Percentiles rank a stretch among this genome's conserved stretches.
These are phyloP conservation scores for Marasmius fiardii DNA, from an alignment of 1,284 basidiomycete genomes.

Conservation along the genomic window DNA sequence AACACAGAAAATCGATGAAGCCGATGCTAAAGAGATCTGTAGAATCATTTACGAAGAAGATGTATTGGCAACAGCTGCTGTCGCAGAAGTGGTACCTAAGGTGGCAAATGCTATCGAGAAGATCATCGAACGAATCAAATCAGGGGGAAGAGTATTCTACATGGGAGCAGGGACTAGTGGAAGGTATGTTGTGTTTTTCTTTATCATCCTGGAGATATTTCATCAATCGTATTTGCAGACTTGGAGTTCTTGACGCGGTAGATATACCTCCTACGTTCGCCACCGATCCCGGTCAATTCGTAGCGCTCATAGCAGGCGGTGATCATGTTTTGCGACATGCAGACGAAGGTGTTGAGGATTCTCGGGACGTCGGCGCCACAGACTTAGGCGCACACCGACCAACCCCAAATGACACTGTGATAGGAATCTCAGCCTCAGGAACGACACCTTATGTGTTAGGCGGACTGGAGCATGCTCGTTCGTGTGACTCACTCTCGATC, in stretches of 20 bases:
- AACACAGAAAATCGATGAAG: slow-evolving; percentile 22
- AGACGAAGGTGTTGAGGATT: slow-evolving; percentile 24
- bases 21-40: slow-evolving; percentile 26
- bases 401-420: slow-evolving; percentile 22
- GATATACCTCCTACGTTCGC: slow-evolving; percentile 20
- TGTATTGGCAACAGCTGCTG: slow-evolving; percentile 20
- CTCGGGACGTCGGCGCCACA: slow-evolving; percentile 8
- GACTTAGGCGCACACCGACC: slow-evolving; percentile 24
- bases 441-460: slow-evolving; percentile 31
- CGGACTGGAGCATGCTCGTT: slow-evolving; percentile 22
- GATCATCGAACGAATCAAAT: slow-evolving; percentile 22
- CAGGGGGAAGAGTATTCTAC: slow-evolving; percentile 27
- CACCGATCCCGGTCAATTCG: slow-evolving; percentile 14
- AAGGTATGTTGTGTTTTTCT: slow-evolving; percentile 17
- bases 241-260: slow-evolving; percentile 28
- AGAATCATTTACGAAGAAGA: slow-evolving; percentile 27
- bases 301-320: slow-evolving; percentile 28
- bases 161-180: slow-evolving; percentile 32
- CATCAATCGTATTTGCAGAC: slow-evolving; percentile 11
- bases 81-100: slow-evolving; percentile 22
- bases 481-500: slow-evolving; percentile 22
- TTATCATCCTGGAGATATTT: not conserved
- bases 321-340: slow-evolving; percentile 25
- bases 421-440: slow-evolving; percentile 29
- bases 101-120: slow-evolving; percentile 27